phyloP scores from a whole-genome alignment of 176 grass and related monocot species.

The Microstegium vimineum region DNA sequence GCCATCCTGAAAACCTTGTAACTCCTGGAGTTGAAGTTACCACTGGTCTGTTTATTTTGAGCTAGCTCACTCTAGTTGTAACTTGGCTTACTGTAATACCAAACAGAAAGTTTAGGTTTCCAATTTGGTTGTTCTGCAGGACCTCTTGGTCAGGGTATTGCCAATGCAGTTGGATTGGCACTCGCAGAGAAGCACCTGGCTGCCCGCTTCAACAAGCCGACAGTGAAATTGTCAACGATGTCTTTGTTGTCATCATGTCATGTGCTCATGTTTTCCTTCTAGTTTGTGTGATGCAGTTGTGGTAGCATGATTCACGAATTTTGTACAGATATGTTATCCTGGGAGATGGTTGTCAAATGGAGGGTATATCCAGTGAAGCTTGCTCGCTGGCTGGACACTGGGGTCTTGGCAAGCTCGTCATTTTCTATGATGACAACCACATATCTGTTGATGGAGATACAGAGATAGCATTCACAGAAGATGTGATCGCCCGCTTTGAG shows the following conservation, averaged over 20 bases:
- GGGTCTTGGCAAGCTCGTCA: slow-evolving; percentile 93
- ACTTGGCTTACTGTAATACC: background rate
- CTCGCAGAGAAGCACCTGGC: too few relatives aligned
- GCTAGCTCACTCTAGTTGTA: background rate
- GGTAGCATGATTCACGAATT: background rate
- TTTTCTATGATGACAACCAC: slow-evolving; percentile 96
- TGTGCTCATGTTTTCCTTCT: too few relatives aligned
- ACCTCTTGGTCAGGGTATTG: too few relatives aligned
- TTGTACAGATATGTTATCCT: slow-evolving; percentile 58
- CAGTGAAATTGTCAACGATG: too few relatives aligned
- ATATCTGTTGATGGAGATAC: slow-evolving; percentile 97
- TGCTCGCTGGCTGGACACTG: slow-evolving; percentile 87
- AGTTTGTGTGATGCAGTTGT: too few relatives aligned
- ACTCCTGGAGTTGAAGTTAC: slow-evolving; percentile 95
- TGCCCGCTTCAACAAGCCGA: too few relatives aligned
- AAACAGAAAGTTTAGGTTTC: background rate
- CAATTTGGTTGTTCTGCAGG: slow-evolving; percentile 34
- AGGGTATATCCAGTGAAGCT: slow-evolving; percentile 81
- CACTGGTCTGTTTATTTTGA: slow-evolving; percentile 50
- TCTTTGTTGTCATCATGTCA: too few relatives aligned
- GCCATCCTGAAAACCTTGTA: slow-evolving; percentile 89
- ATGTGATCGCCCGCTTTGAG: slow-evolving; percentile 77
- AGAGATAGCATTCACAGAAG: slow-evolving; percentile 86
- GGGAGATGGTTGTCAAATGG: slow-evolving; percentile 97
- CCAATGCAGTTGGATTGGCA: too few relatives aligned